Evolutionary conservation across 2,329 filamentous ascomycete genomes (phyloP).

Genomic region (Epicoccum nigrum): DNA sequence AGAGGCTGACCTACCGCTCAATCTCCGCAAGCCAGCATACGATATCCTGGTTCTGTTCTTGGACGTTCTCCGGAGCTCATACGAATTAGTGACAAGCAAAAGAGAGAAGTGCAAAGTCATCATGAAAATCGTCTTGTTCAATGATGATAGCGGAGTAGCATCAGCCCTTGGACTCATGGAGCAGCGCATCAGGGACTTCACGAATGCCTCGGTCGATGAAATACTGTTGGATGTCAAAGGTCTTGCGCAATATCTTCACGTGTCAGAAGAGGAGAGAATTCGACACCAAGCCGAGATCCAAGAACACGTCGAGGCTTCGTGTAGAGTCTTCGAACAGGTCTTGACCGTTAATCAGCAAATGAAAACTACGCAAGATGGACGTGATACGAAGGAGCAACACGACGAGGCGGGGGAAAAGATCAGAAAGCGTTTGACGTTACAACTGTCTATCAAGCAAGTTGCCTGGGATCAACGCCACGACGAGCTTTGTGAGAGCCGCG

Average conservation of each 20-base stretch:
- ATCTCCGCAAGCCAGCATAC: slow-evolving; percentile 1
- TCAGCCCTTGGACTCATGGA: slow-evolving; percentile 14
- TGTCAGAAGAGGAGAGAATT: background rate
- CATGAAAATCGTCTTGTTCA: slow-evolving; percentile 19
- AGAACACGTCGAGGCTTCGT: background rate
- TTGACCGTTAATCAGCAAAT: slow-evolving; percentile 11
- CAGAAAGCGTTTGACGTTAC: background rate
- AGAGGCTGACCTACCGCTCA: background rate
- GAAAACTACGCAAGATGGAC: slow-evolving; percentile 15
- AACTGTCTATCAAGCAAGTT: no score
- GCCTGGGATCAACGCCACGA: slow-evolving; percentile 1
- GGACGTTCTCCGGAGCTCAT: slow-evolving; percentile 10
- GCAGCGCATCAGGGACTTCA: slow-evolving; percentile 2
- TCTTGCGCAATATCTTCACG: background rate
- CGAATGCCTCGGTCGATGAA: background rate
- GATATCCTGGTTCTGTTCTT: slow-evolving; percentile 2
- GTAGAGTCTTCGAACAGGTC: slow-evolving; percentile 5
- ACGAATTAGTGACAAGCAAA: slow-evolving; percentile 21
- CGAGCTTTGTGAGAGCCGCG: background rate
- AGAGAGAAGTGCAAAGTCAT: slow-evolving; percentile 19
- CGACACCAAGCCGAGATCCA: background rate
- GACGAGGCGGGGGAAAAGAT: slow-evolving; percentile 12
- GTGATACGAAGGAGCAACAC: slow-evolving; percentile 12
- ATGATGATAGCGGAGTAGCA: slow-evolving; percentile 11
- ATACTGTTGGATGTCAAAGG: slow-evolving; percentile 2